These are phyloP conservation scores for Allomyces javanicus DNA, from an alignment of 192 early-diverging fungal species.

Conservation along the genomic window DNA sequence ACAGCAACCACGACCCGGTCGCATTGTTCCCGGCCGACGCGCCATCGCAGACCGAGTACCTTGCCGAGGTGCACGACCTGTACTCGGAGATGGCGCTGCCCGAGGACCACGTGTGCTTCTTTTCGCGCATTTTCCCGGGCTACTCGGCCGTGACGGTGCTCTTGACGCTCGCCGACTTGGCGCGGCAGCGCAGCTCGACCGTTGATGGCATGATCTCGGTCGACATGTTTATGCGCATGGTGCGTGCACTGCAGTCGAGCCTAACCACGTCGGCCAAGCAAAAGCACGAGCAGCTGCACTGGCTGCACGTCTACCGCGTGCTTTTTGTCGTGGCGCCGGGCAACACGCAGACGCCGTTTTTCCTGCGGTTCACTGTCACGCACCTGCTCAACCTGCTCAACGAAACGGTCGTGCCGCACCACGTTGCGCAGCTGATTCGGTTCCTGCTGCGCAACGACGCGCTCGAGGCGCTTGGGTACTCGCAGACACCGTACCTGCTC, in stretches of 20 bases:
- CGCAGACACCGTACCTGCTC: too few species aligned
- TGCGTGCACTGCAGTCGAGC: not conserved
- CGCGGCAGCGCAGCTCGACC: not conserved
- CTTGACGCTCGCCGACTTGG: not conserved
- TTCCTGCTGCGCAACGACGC: too few species aligned
- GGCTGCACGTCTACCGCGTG: not conserved
- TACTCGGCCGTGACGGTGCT: not conserved
- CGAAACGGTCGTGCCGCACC: not conserved
- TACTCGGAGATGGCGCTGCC: not conserved
- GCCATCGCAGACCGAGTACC: not conserved
- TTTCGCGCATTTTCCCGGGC: not conserved
- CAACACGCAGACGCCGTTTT: not conserved
- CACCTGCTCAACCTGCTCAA: not conserved
- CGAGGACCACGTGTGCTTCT: not conserved
- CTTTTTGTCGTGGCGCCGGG: not conserved
- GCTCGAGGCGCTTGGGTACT: too few species aligned
- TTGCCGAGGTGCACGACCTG: not conserved
- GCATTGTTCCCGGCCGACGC: too few species aligned
- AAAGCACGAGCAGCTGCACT: not conserved
- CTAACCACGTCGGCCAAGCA: not conserved
- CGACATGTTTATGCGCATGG: not conserved
- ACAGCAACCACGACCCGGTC: too few species aligned
- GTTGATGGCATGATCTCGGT: not conserved
- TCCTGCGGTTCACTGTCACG: not conserved
- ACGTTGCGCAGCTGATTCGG: not conserved